A percentile compares a stretch with the other conserved stretches of the same genome.
phyloP scores from a whole-genome alignment of 805 yeast species.

The Starmerella floris region DNA sequence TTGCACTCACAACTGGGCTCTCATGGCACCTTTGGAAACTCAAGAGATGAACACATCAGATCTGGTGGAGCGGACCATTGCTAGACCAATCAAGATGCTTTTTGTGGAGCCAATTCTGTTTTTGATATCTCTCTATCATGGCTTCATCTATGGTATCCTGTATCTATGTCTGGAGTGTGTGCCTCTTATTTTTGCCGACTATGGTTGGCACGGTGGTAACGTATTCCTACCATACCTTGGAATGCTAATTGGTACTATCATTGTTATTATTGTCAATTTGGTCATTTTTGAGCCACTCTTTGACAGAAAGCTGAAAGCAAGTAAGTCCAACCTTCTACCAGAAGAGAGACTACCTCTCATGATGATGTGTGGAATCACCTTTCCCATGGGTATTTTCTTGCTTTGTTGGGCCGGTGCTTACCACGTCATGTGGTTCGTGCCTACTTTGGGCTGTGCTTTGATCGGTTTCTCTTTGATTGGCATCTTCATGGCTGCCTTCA shows the following conservation, averaged over 20 bases:
- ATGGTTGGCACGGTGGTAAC: conserved; percentile 46
- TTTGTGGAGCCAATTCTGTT: conserved; percentile 29
- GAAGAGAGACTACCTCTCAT: conserved; percentile 68
- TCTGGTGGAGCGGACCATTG: conserved; percentile 27
- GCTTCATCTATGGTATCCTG: conserved; percentile 31
- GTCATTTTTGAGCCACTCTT: conserved; percentile 42
- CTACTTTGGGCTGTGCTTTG: conserved; percentile 40
- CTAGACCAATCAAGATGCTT: conserved; percentile 27
- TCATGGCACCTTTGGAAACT: conserved; percentile 38
- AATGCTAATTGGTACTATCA: conserved; percentile 50
- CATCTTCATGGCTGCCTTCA: conserved; percentile 46
- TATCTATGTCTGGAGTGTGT: conserved; percentile 29
- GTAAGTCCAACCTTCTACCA: conserved; percentile 52
- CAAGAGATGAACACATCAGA: conserved; percentile 29
- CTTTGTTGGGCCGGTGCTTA: conserved; percentile 81
- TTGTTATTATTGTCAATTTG: conserved; percentile 43
- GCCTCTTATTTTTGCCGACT: conserved; percentile 36
- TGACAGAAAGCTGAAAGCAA: conserved; percentile 33
- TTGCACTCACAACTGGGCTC: conserved; percentile 39
- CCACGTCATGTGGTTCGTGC: conserved; percentile 49
- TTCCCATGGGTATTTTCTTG: conserved; percentile 75
- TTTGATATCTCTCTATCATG: conserved; percentile 28
- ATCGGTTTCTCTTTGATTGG: conserved; percentile 42
- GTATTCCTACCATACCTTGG: conserved; percentile 69
- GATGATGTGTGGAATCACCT: conserved; percentile 56